These are phyloP conservation scores for Rhodamnia argentea DNA, from an alignment of 345 rosid species.

Conservation along the genomic window DNA sequence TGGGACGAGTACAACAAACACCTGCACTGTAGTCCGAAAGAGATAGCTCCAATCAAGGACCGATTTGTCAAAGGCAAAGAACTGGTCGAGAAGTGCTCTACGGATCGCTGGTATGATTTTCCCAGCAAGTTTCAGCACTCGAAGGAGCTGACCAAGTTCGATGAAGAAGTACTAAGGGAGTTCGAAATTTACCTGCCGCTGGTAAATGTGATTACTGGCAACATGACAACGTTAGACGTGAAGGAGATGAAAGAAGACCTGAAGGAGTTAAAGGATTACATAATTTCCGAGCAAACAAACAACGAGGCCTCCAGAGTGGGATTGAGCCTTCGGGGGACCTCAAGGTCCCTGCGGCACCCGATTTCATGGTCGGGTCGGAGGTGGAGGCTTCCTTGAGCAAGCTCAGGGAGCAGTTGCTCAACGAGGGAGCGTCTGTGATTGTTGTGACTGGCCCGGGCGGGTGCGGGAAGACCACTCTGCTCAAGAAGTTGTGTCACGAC, in stretches of 20 bases:
- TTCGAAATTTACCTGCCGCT: neutral
- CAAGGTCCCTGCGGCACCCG: neutral
- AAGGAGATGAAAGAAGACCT: neutral
- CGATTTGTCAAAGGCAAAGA: neutral
- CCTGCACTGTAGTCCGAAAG: neutral
- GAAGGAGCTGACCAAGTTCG: neutral
- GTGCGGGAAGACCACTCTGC: constrained; percentile 2
- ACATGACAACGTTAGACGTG: neutral
- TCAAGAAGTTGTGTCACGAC: neutral
- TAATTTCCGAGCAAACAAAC: neutral
- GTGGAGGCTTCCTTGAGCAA: neutral
- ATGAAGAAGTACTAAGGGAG: neutral
- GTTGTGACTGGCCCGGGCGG: neutral
- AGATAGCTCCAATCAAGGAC: neutral
- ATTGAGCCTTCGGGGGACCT: neutral
- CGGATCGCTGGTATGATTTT: accelerated
- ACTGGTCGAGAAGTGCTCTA: neutral
- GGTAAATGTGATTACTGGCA: too few relatives aligned
- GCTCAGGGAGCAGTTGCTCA: neutral
- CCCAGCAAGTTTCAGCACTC: too few relatives aligned
- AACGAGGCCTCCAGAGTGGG: neutral
- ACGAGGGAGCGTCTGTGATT: neutral
- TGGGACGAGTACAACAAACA: neutral
- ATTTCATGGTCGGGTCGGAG: neutral
- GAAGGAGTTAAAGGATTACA: neutral